Base-by-base conservation (phyloP, 2,329 filamentous ascomycete species). In the Fusarium pilosicola region DNA sequence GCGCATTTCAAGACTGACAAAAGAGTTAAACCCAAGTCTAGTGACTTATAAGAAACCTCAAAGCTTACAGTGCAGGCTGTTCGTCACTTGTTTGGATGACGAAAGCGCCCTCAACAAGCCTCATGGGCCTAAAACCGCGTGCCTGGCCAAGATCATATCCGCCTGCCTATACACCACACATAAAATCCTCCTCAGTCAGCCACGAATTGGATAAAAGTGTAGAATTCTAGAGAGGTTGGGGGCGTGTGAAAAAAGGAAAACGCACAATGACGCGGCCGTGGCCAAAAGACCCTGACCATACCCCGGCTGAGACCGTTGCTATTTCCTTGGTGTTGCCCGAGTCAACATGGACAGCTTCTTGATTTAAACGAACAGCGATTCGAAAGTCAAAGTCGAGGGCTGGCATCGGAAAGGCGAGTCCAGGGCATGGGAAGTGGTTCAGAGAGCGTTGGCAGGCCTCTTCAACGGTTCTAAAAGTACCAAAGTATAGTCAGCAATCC, bases 331-430 rank as follows among this genome's bases (percentile, higher is more conserved):
- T 81, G 39, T 82, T 84, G 57, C 84, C 81, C 18, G 80, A 77
- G 36, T 85, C 86, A 44, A 87, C 82, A 28, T 82, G 81, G 17
- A 86, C 82, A 38, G 83, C 79, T 57, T 84, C 82, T 24, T 84
- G 83, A 68, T 85, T 84, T 34, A 87, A 79, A 24, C 79, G 80
- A 20, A 87, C 85, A 45, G 84, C 84, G 77, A 88, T 84, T 62
- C 86, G 85, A 72, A 88, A 87, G 74, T 88, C 86, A 51, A 87
- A 86, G 57, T 82, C 83, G 56, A 87, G 81, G 42, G 80, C 82
- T 10, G 86, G 86, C 74, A 83, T 82, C 20, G 86, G 85, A 57
- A 88, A 83, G 8, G 80, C 80, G 39, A 86, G 71, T 45, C 80
- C 77, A 24, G 85, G 83, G 70, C 83, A 82, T n/a, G 84, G 83